Conservation (phyloP, 176 grass and related monocot species). For the Coix lacrymajobi region DNA sequence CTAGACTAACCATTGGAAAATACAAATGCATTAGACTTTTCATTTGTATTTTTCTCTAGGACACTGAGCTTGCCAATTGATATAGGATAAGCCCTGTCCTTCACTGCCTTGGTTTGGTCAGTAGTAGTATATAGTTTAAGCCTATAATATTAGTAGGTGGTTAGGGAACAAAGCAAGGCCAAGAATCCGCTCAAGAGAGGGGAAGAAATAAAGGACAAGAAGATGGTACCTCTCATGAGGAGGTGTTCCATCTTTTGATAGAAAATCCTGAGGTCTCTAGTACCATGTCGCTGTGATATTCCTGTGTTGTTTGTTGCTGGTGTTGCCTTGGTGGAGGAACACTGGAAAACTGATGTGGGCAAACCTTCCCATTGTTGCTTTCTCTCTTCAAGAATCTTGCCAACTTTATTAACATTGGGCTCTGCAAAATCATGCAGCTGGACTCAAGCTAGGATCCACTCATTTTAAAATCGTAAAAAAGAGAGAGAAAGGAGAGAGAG, state of each 20-base stretch:
- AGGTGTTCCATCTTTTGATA: conserved; percentile 18
- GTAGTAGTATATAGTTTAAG: not conserved
- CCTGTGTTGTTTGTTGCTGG: conserved; percentile 15
- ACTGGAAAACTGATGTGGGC: conserved; percentile 23
- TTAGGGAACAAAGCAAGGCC: conserved; percentile 38
- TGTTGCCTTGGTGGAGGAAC: conserved; percentile 25
- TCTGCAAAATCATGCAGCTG: conserved; percentile 7
- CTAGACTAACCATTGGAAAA: not conserved
- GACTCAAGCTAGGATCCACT: not conserved
- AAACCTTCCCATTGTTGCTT: conserved; percentile 38
- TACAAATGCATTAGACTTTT: not conserved
- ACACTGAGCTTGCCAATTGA: not conserved
- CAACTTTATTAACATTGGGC: not conserved
- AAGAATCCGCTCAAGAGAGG: conserved; percentile 27
- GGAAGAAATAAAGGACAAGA: conserved; percentile 29
- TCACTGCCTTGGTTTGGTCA: conserved; percentile 14
- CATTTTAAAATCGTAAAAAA: not conserved
- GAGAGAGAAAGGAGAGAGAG: not conserved
- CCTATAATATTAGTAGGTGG: conserved; percentile 35
- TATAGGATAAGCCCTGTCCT: not conserved
- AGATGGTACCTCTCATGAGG: conserved; percentile 29
- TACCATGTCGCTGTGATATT: conserved; percentile 9
- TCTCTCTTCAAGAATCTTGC: conserved; percentile 30
- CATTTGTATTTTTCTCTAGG: conserved; percentile 10
- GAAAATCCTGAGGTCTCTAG: not conserved